Base-by-base conservation (phyloP, 129 eudicot genomes). In the Escallonia herrerae region DNA sequence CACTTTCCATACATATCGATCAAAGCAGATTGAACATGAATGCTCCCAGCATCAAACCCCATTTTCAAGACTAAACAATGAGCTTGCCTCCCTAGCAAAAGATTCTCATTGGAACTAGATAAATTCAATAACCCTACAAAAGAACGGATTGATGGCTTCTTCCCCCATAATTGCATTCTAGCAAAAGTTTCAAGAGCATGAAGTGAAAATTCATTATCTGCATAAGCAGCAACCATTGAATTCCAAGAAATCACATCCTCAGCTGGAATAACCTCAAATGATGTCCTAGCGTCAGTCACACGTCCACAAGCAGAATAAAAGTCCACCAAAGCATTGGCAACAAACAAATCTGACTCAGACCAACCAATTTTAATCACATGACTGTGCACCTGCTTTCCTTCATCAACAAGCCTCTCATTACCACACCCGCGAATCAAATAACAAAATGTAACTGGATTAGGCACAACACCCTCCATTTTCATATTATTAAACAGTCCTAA, bases 1-100 rank as follows among this genome's bases (percentile, higher is more conserved):
- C 89, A 86, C 77, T 90, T 90, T 58, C 95, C 97, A 43, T 90
- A 90, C 89, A 84, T 90, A 74, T 90, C 83, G 7, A 90, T 83
- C 43, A 90, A 60, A 70, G 95, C 86, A 45, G 97, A 90, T 22
- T 79, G 83, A 67, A 86, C 76, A 71, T 84, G 78, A 43, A 78
- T 67, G 72, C 81, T 77, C 11, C 57, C 75, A 67, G 10, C 10
- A 58, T 81, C 85, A 71, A 82, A 69, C 8, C 91, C 95, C 43
- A 66, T 66, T 73, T 86, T 90, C 47, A 81, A 39, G 51, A 82
- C 80, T 53, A 41, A 81, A 71, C 78, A 74, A 73, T 90, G 97
- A 40, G 83, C 63, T 74, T 84, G 91, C 61, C 74, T 62, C 63
- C 97, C 95, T 12, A 90, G 52, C 3, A 71, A 15, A 65, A 84